Percentiles rank a stretch among this genome's conserved stretches.
Conservation (phyloP, 2,329 filamentous ascomycete genomes). For the Helminthosporium solani region DNA sequence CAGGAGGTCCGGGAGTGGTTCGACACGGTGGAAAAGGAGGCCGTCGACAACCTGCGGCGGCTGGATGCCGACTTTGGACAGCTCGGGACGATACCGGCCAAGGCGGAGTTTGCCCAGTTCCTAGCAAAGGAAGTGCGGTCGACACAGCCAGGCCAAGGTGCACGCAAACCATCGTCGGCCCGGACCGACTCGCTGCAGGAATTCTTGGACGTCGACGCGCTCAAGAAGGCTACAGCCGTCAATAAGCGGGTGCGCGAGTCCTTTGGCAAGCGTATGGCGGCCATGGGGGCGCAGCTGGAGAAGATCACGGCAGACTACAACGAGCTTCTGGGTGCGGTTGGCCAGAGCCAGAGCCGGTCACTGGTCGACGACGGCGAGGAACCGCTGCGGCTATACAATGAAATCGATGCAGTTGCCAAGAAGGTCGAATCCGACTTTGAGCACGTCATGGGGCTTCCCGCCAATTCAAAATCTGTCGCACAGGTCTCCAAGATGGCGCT, state of each 20-base stretch:
- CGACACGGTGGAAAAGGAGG: conserved; percentile 65
- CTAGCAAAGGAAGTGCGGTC: conserved; percentile 38
- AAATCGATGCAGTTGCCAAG: conserved; percentile 80
- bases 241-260: conserved; percentile 63
- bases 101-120: conserved; percentile 61
- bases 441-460: conserved; percentile 68
- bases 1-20: conserved; percentile 71
- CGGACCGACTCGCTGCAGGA: conserved; percentile 33
- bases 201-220: conserved; percentile 73
- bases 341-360: conserved; percentile 53
- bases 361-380: conserved; percentile 62
- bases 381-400: conserved; percentile 69
- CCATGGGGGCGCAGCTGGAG: conserved; percentile 46
- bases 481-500: conserved; percentile 65
- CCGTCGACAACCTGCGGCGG: conserved; percentile 61
- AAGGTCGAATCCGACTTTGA: conserved; percentile 88
- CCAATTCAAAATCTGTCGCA: conserved; percentile 63
- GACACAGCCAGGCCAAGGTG: conserved; percentile 21
- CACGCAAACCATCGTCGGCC: conserved; percentile 25
- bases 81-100: conserved; percentile 64
- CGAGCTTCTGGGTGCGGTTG: conserved; percentile 47
- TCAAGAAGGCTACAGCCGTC: conserved; percentile 69
- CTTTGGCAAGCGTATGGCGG: conserved; percentile 58
- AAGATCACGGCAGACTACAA: conserved; percentile 46
- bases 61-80: conserved; percentile 70